These are phyloP conservation scores for Solanum paucissectum DNA, from an alignment of 257 asterid species.

Conservation along the genomic window DNA sequence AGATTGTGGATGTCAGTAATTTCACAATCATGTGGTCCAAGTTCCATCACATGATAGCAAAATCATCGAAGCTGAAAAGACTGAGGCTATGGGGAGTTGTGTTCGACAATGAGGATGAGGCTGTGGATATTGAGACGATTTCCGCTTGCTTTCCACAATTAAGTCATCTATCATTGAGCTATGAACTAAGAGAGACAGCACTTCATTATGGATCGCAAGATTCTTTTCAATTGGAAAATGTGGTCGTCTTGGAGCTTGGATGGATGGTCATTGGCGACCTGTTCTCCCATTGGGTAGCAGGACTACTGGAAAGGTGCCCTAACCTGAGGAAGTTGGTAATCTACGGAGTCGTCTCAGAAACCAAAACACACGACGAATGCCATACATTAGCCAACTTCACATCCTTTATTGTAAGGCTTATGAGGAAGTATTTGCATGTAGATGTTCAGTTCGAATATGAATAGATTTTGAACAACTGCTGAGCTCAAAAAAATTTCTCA, in stretches of 20 bases:
- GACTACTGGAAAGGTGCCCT: conserved; percentile 71
- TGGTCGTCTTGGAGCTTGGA: conserved; percentile 74
- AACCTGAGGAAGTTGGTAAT: conserved; percentile 61
- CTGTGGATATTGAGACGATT: conserved; percentile 75
- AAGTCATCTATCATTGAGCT: conserved; percentile 60
- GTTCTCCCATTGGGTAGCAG: conserved; percentile 68
- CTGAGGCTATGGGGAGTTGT: conserved; percentile 92
- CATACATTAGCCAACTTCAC: conserved; percentile 62
- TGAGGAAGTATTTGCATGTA: conserved; percentile 63
- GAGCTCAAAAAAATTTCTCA: neutral
- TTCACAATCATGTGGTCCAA: conserved; percentile 91
- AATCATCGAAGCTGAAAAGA: conserved; percentile 53
- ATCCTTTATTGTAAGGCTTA: conserved; percentile 55
- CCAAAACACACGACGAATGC: conserved; percentile 84
- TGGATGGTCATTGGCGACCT: conserved; percentile 74
- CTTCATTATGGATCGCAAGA: conserved; percentile 69
- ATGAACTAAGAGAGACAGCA: conserved; percentile 65
- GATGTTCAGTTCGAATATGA: conserved; percentile 78
- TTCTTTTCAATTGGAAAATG: conserved; percentile 58
- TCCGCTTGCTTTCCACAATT: conserved; percentile 71
- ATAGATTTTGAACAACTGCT: conserved; percentile 16
- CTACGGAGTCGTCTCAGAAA: conserved; percentile 77
- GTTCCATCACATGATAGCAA: conserved; percentile 81
- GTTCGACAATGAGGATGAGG: conserved; percentile 88
- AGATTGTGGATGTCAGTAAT: conserved; percentile 80